phyloP scores from a whole-genome alignment of 2,329 filamentous ascomycete species.

The Colletotrichum sp. region DNA sequence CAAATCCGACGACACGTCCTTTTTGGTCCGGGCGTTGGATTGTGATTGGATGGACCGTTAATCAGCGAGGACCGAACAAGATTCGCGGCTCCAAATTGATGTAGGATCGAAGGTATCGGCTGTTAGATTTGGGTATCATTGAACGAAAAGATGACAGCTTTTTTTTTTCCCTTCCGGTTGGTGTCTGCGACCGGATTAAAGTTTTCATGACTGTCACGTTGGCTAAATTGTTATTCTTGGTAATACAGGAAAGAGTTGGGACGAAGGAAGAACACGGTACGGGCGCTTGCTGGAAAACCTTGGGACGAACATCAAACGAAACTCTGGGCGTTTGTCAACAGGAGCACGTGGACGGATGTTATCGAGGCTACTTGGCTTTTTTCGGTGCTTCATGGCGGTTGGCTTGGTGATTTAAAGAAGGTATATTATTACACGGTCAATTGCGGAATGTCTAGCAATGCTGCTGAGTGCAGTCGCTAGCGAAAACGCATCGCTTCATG shows the following conservation, averaged over 20 bases:
- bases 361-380: background rate
- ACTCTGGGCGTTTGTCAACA: background rate
- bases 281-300: background rate
- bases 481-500: background rate
- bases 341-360: background rate
- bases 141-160: background rate
- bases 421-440: too few relatives aligned
- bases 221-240: background rate
- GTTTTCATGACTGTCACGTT: background rate
- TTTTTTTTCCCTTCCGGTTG: background rate
- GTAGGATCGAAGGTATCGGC: background rate
- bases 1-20: background rate
- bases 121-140: background rate
- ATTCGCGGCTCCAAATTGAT: background rate
- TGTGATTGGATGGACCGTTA: background rate
- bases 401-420: background rate
- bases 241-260: background rate
- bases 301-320: conserved; percentile 18
- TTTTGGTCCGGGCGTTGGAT: background rate
- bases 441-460: too few relatives aligned
- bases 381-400: background rate
- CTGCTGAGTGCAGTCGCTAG: background rate
- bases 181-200: background rate
- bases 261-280: background rate
- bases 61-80: background rate